Conservation (phyloP, 1,284 basidiomycete genomes). For the Sparassis latifolia region DNA sequence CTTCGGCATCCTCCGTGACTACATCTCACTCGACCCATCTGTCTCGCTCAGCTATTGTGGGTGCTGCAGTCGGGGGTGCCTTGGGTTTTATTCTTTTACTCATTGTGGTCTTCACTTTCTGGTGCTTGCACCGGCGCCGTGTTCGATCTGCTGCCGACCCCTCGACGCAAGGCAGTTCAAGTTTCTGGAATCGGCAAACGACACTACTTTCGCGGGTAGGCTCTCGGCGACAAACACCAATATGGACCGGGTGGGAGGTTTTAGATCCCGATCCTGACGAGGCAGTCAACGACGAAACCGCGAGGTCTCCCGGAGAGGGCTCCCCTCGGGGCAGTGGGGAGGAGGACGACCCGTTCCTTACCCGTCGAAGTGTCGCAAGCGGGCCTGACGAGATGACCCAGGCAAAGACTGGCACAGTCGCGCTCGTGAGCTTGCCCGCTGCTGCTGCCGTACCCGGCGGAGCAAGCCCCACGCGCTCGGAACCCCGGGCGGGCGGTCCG, state of each 20-base stretch:
- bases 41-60: conserved; percentile 12
- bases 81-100: conserved; percentile 37
- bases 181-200: conserved; percentile 26
- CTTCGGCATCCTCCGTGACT: conserved; percentile 20
- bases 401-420: conserved; percentile 22
- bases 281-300: conserved; percentile 8
- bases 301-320: conserved; percentile 47
- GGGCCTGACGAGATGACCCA: conserved; percentile 21
- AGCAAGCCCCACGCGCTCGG: conserved; percentile 12
- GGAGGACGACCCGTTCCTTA: conserved; percentile 56
- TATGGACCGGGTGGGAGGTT: conserved; percentile 51
- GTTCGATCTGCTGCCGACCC: conserved; percentile 7
- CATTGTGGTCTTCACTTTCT: conserved; percentile 41
- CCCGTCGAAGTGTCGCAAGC: conserved; percentile 18
- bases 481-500: conserved; percentile 15
- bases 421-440: conserved; percentile 22
- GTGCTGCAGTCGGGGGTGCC: conserved; percentile 31
- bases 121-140: conserved; percentile 41
- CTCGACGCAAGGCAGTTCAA: conserved; percentile 12
- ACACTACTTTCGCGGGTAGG: conserved; percentile 16
- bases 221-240: conserved; percentile 28
- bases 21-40: conserved; percentile 12
- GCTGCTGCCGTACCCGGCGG: conserved; percentile 17
- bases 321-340: conserved; percentile 61
- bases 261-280: conserved; percentile 31